phyloP scores from a whole-genome alignment of 306 rosid species.

The Cicer judaicum region DNA sequence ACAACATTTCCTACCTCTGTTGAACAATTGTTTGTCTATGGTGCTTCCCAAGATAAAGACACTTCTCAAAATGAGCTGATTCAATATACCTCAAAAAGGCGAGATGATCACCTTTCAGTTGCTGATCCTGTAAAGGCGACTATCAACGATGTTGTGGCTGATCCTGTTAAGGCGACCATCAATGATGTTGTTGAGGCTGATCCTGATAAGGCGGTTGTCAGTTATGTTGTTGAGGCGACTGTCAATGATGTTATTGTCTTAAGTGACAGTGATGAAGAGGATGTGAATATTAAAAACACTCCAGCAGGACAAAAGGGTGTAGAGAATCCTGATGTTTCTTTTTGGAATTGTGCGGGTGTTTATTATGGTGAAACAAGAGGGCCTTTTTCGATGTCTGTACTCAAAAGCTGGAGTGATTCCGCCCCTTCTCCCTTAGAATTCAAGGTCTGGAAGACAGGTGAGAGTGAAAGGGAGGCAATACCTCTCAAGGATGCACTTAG shows the following conservation, averaged over 20 bases:
- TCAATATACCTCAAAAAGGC: conserved; percentile 24
- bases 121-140: no score
- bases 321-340: conserved; percentile 46
- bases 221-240: not conserved
- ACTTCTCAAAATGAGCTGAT: conserved; percentile 33
- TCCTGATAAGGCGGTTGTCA: no score
- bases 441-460: conserved; percentile 71
- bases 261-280: conserved; percentile 49
- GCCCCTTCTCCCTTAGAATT: conserved; percentile 41
- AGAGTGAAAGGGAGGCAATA: conserved; percentile 62
- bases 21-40: conserved; percentile 26
- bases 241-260: conserved; percentile 43
- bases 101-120: not conserved
- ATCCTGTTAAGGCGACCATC: no score
- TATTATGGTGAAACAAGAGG: conserved; percentile 61
- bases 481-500: conserved; percentile 58
- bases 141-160: no score
- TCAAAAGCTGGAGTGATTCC: conserved; percentile 58
- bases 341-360: conserved; percentile 60
- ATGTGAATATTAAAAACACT: conserved; percentile 3
- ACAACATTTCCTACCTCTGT: conserved; percentile 24
- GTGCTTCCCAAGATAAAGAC: conserved; percentile 34
- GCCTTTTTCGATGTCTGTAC: conserved; percentile 56
- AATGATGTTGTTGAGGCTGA: conserved; percentile 3
- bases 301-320: not conserved